Evolutionary conservation across 352 stramenopile species (phyloP).

Genomic region (Globisporangium orthogonon): DNA sequence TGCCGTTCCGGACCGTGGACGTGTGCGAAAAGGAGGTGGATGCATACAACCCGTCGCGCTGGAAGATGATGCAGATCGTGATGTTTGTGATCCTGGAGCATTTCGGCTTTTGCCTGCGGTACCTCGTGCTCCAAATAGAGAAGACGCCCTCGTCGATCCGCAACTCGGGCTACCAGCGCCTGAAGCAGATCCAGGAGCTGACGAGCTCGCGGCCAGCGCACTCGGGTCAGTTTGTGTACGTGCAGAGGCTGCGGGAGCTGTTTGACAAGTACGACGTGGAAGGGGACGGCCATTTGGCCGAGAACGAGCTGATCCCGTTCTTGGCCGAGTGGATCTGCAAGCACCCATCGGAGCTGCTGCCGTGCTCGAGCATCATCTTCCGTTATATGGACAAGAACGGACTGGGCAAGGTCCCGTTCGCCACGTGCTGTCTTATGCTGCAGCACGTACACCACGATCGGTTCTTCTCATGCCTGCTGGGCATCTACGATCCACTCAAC

Average conservation of each 20-base stretch:
- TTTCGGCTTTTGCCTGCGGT: constrained; percentile 74
- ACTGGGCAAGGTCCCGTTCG: constrained; percentile 71
- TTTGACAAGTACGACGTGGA: constrained; percentile 80
- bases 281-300: constrained; percentile 50
- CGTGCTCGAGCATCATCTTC: constrained; percentile 78
- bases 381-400: constrained; percentile 87
- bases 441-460: constrained; percentile 86
- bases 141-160: constrained; percentile 69
- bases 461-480: constrained; percentile 81
- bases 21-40: constrained; percentile 13
- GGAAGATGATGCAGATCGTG: constrained; percentile 77
- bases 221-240: constrained; percentile 75
- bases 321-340: constrained; percentile 82
- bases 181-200: constrained; percentile 81
- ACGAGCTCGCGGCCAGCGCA: constrained; percentile 46
- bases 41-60: constrained; percentile 24
- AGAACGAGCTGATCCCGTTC: constrained; percentile 67
- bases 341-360: constrained; percentile 68
- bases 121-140: constrained; percentile 77
- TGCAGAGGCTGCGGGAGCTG: constrained; percentile 68
- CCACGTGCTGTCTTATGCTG: constrained; percentile 83
- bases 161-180: constrained; percentile 58
- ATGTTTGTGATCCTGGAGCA: constrained; percentile 82
- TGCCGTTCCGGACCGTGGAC: constrained; percentile 65
- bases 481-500: constrained; percentile 76